Evolutionary conservation across 305 asterid species (phyloP).

Genomic region (Plantago lanceolata): DNA sequence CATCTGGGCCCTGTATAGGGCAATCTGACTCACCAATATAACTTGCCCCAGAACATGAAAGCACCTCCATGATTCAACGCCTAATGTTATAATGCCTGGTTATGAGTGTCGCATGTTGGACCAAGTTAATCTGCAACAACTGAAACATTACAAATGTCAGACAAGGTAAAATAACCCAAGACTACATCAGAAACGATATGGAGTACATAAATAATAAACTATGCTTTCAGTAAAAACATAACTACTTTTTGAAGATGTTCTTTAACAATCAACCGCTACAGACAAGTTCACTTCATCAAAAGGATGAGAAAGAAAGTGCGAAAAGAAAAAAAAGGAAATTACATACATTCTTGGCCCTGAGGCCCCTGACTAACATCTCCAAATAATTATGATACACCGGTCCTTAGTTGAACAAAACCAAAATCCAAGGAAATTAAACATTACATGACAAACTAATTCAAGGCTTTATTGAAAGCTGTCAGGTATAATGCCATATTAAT

Average conservation of each 20-base stretch:
- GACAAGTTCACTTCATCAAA: background rate
- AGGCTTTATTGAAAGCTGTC: background rate
- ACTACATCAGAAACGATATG: constrained; percentile 23
- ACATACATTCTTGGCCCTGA: background rate
- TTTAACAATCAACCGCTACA: background rate
- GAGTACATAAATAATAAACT: background rate
- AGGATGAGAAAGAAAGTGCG: background rate
- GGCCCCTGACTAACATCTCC: background rate
- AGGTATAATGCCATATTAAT: background rate
- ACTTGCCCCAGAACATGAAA: constrained; percentile 52
- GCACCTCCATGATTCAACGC: constrained; percentile 59
- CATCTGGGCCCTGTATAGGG: constrained; percentile 47
- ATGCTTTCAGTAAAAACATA: background rate
- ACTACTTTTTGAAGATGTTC: background rate
- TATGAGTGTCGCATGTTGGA: constrained; percentile 22
- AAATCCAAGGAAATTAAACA: constrained; percentile 7
- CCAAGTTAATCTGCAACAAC: constrained; percentile 27
- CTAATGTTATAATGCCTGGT: constrained; percentile 33
- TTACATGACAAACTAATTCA: background rate
- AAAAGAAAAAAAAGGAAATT: background rate
- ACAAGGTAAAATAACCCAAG: constrained; percentile 2
- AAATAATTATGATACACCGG: background rate
- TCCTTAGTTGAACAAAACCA: background rate
- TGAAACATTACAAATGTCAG: constrained; percentile 14
- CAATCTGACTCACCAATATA: constrained; percentile 52